Base-by-base conservation (phyloP, 768 basidiomycete species). In the Leccinum boreale region DNA sequence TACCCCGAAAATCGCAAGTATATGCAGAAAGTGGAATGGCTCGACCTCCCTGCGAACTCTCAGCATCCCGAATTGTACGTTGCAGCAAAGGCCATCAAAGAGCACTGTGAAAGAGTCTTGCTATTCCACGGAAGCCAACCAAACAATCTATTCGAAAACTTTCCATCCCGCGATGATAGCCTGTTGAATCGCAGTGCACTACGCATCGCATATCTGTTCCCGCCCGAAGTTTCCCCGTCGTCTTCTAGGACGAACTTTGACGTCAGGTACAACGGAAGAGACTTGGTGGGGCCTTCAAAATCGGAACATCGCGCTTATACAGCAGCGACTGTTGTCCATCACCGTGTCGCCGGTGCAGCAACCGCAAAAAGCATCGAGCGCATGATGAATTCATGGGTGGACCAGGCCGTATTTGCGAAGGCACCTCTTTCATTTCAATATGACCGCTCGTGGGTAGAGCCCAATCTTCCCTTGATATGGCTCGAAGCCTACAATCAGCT, bases 1-100 rank as follows among this genome's bases (percentile, higher is more conserved):
- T 76, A 79, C 61, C 79, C 80, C 0, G 5, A 23, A 9, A 70
- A 77, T 39, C 63, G 74, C 15, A 59, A 35, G 9, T 63, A 59
- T 19, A 82, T 81, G 79, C 75, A 81, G 59, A 69, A 60, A 3
- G 72, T 79, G 0, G 28, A 65, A 4, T 65, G 79, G 80, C 54
- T 21, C 21, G 15, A 53, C 15, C 58, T 67, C 53, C 53, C 62
- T 5, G 17, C 65, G 2, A 51, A 59, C 26, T 61, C 73, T 3
- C 78, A 78, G 48, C 71, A 76, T 53, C 62, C 67, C 50, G 67
- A 56, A 4, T 63, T 78, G 49, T 61, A 66, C 29, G 5, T 56
- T 14, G 56, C 61, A 17, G 61, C 66, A 4, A 59, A 64, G 14
- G 64, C 56, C 11, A 77, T 79, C 51, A 58, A 76, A 26, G 57